phyloP scores from a whole-genome alignment of 2,329 filamentous ascomycete genomes.

The Fusarium nematophilum region DNA sequence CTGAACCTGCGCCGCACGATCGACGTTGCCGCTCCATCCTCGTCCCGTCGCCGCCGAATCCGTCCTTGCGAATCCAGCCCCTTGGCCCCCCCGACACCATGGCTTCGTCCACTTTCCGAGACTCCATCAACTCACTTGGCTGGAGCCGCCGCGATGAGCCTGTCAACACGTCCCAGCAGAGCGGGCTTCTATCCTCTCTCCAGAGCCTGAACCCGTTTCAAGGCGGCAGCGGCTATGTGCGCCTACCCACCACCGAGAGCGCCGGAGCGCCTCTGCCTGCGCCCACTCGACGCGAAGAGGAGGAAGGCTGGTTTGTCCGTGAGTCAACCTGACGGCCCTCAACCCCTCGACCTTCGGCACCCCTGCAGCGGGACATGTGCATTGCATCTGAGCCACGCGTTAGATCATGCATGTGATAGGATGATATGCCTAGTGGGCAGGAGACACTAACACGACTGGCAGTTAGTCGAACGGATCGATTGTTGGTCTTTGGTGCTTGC shows the following conservation, averaged over 20 bases:
- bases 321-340: slow-evolving; percentile 63
- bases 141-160: slow-evolving; percentile 91
- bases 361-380: slow-evolving; percentile 62
- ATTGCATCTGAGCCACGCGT: slow-evolving; percentile 51
- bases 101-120: slow-evolving; percentile 90
- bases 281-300: slow-evolving; percentile 86
- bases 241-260: slow-evolving; percentile 85
- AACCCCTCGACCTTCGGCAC: slow-evolving; percentile 45
- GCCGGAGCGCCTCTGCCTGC: slow-evolving; percentile 88
- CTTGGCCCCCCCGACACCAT: slow-evolving; percentile 60
- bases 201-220: slow-evolving; percentile 87
- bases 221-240: slow-evolving; percentile 84
- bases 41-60: slow-evolving; percentile 31
- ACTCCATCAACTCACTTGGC: slow-evolving; percentile 93
- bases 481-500: slow-evolving; percentile 91
- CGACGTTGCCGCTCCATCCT: slow-evolving; percentile 42
- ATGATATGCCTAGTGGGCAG: slow-evolving; percentile 56
- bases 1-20: slow-evolving; percentile 40
- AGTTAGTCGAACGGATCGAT: slow-evolving; percentile 98
- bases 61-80: slow-evolving; percentile 31
- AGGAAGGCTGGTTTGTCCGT: slow-evolving; percentile 96
- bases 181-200: slow-evolving; percentile 82
- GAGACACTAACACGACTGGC: slow-evolving; percentile 51
- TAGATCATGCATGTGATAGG: slow-evolving; percentile 56
- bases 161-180: slow-evolving; percentile 75